Conservation (phyloP, 768 basidiomycete species). For the Hydnomerulius pinastri region DNA sequence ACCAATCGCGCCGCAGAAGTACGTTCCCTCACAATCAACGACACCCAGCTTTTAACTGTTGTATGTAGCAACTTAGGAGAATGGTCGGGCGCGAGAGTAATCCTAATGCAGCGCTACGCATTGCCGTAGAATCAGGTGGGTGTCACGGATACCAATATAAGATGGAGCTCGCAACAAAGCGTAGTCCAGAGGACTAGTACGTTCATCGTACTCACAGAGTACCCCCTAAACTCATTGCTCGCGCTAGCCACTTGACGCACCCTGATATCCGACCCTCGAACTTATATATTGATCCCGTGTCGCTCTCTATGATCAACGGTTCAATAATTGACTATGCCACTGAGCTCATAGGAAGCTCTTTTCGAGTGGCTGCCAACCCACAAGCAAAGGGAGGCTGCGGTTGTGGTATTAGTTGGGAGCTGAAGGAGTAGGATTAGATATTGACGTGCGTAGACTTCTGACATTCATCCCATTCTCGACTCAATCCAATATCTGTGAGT, state of each 20-base stretch:
- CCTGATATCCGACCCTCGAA: slow-evolving; percentile 71
- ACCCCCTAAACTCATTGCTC: not conserved
- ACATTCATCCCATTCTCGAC: not conserved
- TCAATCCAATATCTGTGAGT: not conserved
- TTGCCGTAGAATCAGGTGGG: slow-evolving; percentile 90
- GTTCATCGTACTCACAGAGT: slow-evolving; percentile 29
- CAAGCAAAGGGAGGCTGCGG: slow-evolving; percentile 93
- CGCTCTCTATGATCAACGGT: slow-evolving; percentile 82
- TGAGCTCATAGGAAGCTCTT: slow-evolving; percentile 92
- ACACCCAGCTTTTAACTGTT: slow-evolving; percentile 1
- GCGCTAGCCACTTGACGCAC: slow-evolving; percentile 66
- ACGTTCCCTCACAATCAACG: slow-evolving; percentile 15
- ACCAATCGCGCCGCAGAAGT: slow-evolving; percentile 82
- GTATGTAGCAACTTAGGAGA: slow-evolving; percentile 68
- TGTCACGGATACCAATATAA: slow-evolving; percentile 99
- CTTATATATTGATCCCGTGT: slow-evolving; percentile 84
- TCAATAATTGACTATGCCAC: slow-evolving; percentile 90
- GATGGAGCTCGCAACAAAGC: slow-evolving; percentile 70
- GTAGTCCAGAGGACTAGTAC: slow-evolving; percentile 82
- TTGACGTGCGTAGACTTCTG: not conserved
- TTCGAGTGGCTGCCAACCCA: slow-evolving; percentile 82
- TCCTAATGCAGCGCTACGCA: slow-evolving; percentile 66
- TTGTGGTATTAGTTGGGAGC: slow-evolving; percentile 95
- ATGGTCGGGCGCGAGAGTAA: slow-evolving; percentile 70
- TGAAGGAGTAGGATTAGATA: slow-evolving; percentile 45